phyloP scores from a whole-genome alignment of 805 yeast species.

The Yarrowia phangngaensis region DNA sequence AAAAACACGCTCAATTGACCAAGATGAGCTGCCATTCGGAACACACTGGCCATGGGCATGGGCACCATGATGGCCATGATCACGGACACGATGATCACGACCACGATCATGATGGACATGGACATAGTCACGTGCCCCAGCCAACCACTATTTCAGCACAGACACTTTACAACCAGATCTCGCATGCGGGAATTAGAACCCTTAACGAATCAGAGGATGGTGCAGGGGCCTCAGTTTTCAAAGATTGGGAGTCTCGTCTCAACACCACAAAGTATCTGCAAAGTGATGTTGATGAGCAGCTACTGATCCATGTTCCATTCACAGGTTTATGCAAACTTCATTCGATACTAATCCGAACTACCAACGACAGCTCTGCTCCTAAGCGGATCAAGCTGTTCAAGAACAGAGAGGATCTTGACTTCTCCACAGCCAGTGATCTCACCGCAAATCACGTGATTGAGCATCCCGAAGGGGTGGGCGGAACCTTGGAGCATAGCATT shows the following conservation, averaged over 20 bases:
- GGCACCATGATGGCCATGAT: constrained; percentile 22
- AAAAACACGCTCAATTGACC: background rate
- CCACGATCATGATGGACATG: constrained; percentile 34
- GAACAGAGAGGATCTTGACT: constrained; percentile 67
- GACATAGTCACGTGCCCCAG: constrained; percentile 56
- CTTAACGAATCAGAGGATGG: constrained; percentile 56
- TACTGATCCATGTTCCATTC: constrained; percentile 76
- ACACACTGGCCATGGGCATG: constrained; percentile 19
- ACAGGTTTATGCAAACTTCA: constrained; percentile 68
- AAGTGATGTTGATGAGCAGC: constrained; percentile 78
- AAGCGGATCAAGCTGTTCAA: constrained; percentile 65
- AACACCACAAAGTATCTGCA: constrained; percentile 46
- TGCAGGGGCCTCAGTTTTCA: constrained; percentile 54
- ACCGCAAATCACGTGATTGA: constrained; percentile 51
- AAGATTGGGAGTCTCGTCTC: constrained; percentile 49
- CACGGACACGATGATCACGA: constrained; percentile 42
- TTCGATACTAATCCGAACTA: constrained; percentile 66
- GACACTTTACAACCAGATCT: constrained; percentile 54
- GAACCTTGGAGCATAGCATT: constrained; percentile 37
- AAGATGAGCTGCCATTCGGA: constrained; percentile 21
- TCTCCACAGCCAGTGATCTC: constrained; percentile 52
- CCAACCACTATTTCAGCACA: constrained; percentile 66
- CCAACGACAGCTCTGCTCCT: constrained; percentile 64
- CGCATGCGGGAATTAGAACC: constrained; percentile 56
- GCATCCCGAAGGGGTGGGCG: constrained; percentile 56